A percentile compares a stretch with the other conserved stretches of the same genome.
These are phyloP conservation scores for Fragosphaeria purpurea DNA, from an alignment of 2,329 filamentous ascomycete species.

Conservation along the genomic window DNA sequence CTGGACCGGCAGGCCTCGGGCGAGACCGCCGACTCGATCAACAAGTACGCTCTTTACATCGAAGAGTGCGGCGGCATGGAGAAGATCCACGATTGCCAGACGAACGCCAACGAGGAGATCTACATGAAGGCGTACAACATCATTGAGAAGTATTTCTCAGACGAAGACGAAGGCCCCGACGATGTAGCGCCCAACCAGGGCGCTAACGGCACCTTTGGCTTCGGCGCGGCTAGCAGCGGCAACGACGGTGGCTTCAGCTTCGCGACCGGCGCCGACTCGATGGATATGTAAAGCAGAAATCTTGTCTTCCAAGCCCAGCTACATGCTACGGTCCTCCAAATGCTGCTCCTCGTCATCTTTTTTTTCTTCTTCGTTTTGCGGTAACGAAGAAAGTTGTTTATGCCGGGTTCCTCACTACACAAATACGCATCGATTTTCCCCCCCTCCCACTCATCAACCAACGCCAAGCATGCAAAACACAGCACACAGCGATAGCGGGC, in stretches of 20 bases:
- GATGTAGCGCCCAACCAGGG: constrained; percentile 65
- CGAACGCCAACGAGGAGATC: constrained; percentile 99
- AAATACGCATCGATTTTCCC: no score
- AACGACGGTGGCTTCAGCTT: constrained; percentile 90
- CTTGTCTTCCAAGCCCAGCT: neutral
- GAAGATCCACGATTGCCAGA: constrained; percentile 99
- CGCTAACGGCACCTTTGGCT: constrained; percentile 65
- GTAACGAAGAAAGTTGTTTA: no score
- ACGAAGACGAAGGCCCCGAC: constrained; percentile 90
- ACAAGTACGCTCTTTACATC: constrained; percentile 95
- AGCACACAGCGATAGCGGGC: neutral
- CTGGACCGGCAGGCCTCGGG: constrained; percentile 90
- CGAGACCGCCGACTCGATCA: constrained; percentile 68
- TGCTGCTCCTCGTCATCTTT: no score
- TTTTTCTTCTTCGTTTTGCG: neutral
- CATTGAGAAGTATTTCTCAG: constrained; percentile 99
- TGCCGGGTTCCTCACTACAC: no score
- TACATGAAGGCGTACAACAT: constrained; percentile 99
- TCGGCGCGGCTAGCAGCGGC: constrained; percentile 55
- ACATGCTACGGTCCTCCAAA: no score
- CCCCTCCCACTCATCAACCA: no score
- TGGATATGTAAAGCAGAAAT: constrained; percentile 47
- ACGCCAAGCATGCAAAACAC: neutral
- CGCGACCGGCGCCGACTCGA: constrained; percentile 57
- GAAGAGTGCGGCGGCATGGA: constrained; percentile 99